Evolutionary conservation across 139 green algal genomes (phyloP).

Genomic region (Micractinium sp.): DNA sequence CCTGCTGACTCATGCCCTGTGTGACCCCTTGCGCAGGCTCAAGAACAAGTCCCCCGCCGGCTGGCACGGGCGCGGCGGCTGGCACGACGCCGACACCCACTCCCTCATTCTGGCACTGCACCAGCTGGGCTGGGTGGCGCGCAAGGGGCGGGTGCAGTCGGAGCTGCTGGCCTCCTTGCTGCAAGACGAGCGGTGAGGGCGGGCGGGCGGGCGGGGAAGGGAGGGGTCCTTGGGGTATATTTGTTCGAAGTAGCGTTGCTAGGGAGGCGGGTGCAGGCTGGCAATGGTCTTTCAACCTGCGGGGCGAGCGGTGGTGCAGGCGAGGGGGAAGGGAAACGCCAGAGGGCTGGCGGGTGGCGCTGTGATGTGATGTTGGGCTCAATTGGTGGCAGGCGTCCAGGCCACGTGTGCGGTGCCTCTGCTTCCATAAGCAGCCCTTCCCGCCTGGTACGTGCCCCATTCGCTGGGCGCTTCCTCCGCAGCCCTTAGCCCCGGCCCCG

Average conservation of each 20-base stretch:
- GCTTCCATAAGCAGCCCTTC: too few species aligned
- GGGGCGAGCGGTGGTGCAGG: too few species aligned
- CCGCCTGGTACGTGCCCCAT: too few species aligned
- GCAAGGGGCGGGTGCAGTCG: not conserved
- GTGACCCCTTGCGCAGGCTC: not conserved
- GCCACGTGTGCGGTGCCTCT: too few species aligned
- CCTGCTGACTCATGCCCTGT: not conserved
- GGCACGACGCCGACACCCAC: slow-evolving; percentile 19
- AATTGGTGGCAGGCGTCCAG: too few species aligned
- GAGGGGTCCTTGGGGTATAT: too few species aligned
- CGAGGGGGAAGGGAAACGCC: too few species aligned
- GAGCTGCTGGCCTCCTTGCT: not conserved
- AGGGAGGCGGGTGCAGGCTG: not conserved
- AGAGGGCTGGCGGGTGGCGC: too few species aligned
- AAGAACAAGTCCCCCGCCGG: not conserved
- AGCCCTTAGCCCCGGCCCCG: too few species aligned
- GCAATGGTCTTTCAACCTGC: not conserved
- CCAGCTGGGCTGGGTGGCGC: slow-evolving; percentile 19
- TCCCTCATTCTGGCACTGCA: not conserved
- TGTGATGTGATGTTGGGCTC: too few species aligned
- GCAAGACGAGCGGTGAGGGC: slow-evolving; percentile 2
- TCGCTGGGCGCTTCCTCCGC: too few species aligned
- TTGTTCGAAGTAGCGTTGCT: too few species aligned
- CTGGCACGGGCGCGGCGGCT: slow-evolving; percentile 3
- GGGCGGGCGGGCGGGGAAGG: not conserved